These are phyloP conservation scores for Dictyostelium brefeldianum DNA, from an alignment of 78 protist genomes.

Conservation along the genomic window DNA sequence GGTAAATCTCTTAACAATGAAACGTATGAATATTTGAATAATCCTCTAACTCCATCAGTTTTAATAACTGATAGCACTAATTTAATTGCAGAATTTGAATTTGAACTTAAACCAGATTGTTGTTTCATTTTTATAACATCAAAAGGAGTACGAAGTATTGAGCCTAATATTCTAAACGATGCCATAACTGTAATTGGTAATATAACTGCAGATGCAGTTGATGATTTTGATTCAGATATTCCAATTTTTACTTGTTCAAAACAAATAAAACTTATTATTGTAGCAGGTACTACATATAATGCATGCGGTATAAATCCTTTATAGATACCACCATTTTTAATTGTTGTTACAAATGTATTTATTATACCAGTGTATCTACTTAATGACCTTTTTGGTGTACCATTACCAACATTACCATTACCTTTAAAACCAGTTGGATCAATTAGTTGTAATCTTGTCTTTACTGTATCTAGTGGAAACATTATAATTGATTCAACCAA, in stretches of 20 bases:
- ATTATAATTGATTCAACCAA: conserved; percentile 43
- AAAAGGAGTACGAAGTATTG: conserved; percentile 61
- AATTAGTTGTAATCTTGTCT: conserved; percentile 61
- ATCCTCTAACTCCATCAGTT: conserved; percentile 20
- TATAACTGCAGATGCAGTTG: no score
- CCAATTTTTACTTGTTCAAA: no score
- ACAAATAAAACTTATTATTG: background rate
- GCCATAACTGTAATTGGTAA: conserved; percentile 49
- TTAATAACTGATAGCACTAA: no score
- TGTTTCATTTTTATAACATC: conserved; percentile 42
- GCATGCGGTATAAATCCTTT: conserved; percentile 56
- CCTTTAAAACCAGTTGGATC: no score
- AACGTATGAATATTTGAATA: conserved; percentile 55
- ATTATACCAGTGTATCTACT: background rate
- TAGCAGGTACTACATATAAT: conserved; percentile 52
- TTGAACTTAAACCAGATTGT: conserved; percentile 18
- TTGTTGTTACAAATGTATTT: background rate
- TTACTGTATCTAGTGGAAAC: conserved; percentile 72
- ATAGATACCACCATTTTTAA: conserved; percentile 20
- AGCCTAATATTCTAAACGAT: conserved; percentile 23
- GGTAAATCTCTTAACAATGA: conserved; percentile 65
- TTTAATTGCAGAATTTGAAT: background rate
- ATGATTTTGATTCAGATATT: no score
- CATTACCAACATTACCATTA: background rate
- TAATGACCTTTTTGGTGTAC: background rate